Evolutionary conservation across 176 grass and related monocot species (phyloP), one percentile per base, ranked within the genome.

Genomic region (Rhynchospora pubera): DNA sequence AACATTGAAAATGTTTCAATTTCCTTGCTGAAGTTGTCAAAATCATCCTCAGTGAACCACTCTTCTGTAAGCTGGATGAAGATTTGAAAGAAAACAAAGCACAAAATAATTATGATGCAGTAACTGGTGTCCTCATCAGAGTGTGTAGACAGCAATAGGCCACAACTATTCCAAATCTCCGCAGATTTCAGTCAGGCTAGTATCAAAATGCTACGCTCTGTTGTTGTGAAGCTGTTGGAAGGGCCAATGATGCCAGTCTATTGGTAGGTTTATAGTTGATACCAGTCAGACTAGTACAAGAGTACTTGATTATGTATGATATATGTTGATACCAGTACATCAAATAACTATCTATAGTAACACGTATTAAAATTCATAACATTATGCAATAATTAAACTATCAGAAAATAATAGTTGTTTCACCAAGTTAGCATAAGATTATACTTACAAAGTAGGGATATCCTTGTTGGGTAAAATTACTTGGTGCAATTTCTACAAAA

Each of bases 1-100:
- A 86, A 97, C 91, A 3, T 85, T 77, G 71, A 85, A 60, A 83
- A 91, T 48, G 79, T 88, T 80, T 90, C 79, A 19, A 97, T 85
- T 83, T 88, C 85, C 65, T 83, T 81, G 60, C 83, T 77, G 66
- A 97, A 87, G 73, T 61, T 97, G 59, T 91, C 82, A 65, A 93
- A 85, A 72, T 91, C 89, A 56, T 91, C 89, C 50, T 62, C 65
- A 55, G 87, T 65, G 74, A 97, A 97, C 90, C 85, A 86, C 76
- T 53, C 83, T 84, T 93, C 86, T 39, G 87, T 86, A 87, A 85
- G 65, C 91, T 87, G 81, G 53, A 79, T 23, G 22, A 61, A 62
- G 16, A 9, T 32, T 83, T 44, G 57, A 15, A 83, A 50, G 83
- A n/a, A 21, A 53, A 91, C 30, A 14, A 74, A 34, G 16, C 46